Evolutionary conservation across 805 yeast species (phyloP), one percentile per base, ranked within the genome.

Genomic region (Candida succiphila): DNA sequence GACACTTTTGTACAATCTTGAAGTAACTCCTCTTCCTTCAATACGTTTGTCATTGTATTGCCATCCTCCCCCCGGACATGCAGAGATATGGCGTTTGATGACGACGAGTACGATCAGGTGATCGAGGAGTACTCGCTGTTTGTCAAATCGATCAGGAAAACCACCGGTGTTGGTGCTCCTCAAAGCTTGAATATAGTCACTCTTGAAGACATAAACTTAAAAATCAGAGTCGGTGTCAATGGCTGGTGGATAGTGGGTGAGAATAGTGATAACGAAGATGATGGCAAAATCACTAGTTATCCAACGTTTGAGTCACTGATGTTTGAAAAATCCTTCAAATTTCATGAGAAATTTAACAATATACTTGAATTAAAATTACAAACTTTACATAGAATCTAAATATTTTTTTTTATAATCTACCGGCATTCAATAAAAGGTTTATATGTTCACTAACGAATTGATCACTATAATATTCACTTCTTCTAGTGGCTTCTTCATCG

Each of bases 401-500:
- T n/a, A n/a, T n/a, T n/a, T n/a, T n/a, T 5, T n/a, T 4, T 26
- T 31, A 32, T 13, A 32, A 15, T 26, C 70, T 60, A 22, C 68
- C 69, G 15, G 78, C 63, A 32, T 78, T 79, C 43, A 87, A 61
- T 44, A 88, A 65, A 31, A 86, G 63, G 41, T 83, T 85, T 33
- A 89, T 67, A 48, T 86, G 87, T 46, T 87, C 92, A 40, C 73
- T 71, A 35, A 92, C 63, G 45, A 82, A 62, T 40, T 84, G 85
- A 46, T 85, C 88, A 28, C 76, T 73, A 57, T 82, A 92, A 57
- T 80, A 92, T 14, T 77, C 75, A 3, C 95, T 75, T 47, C 81
- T 72, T 61, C 98, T 75, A 5, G 86, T 95, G 16, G 73, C 65
- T 51, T 88, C 96, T 59, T 89, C 96, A 51, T 83, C 92, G 46